These are phyloP conservation scores for Endoconidiophora polonica DNA, from an alignment of 2,329 filamentous ascomycete species.

Conservation along the genomic window DNA sequence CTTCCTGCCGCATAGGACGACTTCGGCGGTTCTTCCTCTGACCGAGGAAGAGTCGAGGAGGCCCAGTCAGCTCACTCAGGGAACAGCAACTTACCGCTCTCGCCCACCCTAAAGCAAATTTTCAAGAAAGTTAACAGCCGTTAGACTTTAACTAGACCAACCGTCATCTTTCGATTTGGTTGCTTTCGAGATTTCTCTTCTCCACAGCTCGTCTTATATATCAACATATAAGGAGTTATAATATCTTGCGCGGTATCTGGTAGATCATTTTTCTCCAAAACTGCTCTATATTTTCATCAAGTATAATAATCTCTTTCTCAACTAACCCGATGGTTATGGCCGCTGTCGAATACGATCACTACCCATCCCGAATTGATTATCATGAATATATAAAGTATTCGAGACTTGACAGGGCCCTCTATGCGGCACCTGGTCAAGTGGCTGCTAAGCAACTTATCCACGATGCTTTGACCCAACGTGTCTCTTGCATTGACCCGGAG, in stretches of 20 bases:
- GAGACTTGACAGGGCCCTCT: slow-evolving; percentile 18
- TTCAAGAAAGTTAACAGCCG: slow-evolving; percentile 14
- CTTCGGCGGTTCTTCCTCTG: slow-evolving; percentile 97
- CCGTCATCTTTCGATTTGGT: slow-evolving; percentile 6
- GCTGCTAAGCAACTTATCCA: slow-evolving; percentile 66
- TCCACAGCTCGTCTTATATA: slow-evolving; percentile 11
- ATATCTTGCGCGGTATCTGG: slow-evolving; percentile 2
- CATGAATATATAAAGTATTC: slow-evolving; percentile 31
- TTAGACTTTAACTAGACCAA: slow-evolving; percentile 4
- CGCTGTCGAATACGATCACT: slow-evolving; percentile 39
- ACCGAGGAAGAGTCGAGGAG: slow-evolving; percentile 98
- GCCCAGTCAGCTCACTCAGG: slow-evolving; percentile 83
- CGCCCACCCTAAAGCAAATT: slow-evolving; percentile 88
- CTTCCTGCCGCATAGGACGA: slow-evolving; percentile 99
- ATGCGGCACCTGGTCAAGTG: slow-evolving; percentile 14
- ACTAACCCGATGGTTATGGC: slow-evolving; percentile 43
- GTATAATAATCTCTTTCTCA: slow-evolving; percentile 8
- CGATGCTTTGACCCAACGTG: slow-evolving; percentile 69
- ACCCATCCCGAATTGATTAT: slow-evolving; percentile 34
- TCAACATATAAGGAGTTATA: slow-evolving; percentile 8
- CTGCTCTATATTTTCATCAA: not conserved
- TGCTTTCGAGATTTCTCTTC: slow-evolving; percentile 15
- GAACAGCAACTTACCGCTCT: slow-evolving; percentile 82
- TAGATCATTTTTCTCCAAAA: too few relatives aligned
- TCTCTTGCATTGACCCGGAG: slow-evolving; percentile 72